These are phyloP conservation scores for Xanthoceras sorbifolium DNA, from an alignment of 345 rosid species.

Conservation along the genomic window DNA sequence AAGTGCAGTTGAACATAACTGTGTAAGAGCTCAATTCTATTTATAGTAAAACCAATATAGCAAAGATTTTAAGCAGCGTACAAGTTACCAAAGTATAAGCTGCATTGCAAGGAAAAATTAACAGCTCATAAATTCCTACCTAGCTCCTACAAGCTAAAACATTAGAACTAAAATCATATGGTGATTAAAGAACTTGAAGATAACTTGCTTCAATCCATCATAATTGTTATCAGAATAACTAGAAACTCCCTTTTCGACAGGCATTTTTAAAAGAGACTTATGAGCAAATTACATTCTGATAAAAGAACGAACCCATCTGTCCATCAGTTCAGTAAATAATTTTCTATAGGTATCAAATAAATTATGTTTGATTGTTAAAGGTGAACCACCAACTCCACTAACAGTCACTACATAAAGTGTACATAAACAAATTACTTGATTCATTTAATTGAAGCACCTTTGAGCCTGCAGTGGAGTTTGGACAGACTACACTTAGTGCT, in stretches of 20 bases:
- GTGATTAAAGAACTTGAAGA: background rate
- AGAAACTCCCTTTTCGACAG: background rate
- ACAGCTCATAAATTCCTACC: background rate
- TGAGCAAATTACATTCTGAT: background rate
- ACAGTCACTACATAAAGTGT: background rate
- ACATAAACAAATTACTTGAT: background rate
- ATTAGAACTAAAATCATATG: background rate
- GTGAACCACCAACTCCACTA: background rate
- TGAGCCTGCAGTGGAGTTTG: background rate
- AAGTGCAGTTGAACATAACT: background rate
- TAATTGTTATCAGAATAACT: background rate
- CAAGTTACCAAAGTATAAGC: background rate
- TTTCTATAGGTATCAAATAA: background rate
- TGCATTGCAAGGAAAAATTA: background rate
- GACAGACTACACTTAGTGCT: background rate
- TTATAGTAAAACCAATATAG: background rate
- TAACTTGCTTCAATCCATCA: background rate
- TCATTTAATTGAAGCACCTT: background rate
- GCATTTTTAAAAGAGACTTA: too few relatives aligned
- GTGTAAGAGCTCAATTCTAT: background rate
- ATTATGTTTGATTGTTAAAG: background rate
- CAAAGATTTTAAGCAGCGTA: background rate
- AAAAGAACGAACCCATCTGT: background rate
- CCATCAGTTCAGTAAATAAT: background rate
- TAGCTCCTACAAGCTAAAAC: background rate